Conservation (phyloP, 1,284 basidiomycete genomes). For the Rhodotorula sp. region DNA sequence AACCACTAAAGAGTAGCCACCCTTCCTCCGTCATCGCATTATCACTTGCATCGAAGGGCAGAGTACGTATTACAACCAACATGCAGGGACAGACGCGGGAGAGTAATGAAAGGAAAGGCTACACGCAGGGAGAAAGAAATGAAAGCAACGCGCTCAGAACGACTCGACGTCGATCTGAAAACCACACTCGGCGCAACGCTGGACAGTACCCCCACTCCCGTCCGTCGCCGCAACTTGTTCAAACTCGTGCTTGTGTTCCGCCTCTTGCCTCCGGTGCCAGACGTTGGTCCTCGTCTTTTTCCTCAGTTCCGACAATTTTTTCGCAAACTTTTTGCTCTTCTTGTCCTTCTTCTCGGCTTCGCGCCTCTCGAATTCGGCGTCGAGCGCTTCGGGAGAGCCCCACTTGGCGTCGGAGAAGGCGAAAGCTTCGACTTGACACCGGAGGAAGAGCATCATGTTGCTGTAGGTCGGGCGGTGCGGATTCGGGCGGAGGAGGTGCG, state of each 20-base stretch:
- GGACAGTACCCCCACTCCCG: slow-evolving; percentile 59
- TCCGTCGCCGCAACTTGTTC: slow-evolving; percentile 53
- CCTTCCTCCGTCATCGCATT: no score
- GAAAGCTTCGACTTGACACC: slow-evolving; percentile 91
- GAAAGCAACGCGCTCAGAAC: slow-evolving; percentile 53
- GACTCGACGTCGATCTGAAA: slow-evolving; percentile 83
- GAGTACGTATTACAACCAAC: not conserved
- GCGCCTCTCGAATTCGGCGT: slow-evolving; percentile 80
- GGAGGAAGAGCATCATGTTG: slow-evolving; percentile 99
- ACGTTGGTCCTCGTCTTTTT: slow-evolving; percentile 81
- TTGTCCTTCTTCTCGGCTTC: slow-evolving; percentile 81
- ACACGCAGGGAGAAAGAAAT: not conserved
- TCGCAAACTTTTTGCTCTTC: slow-evolving; percentile 89
- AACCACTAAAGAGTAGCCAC: no score
- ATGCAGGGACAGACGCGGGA: not conserved
- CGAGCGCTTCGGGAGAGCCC: slow-evolving; percentile 88
- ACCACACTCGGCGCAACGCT: slow-evolving; percentile 80
- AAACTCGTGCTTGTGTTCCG: slow-evolving; percentile 81
- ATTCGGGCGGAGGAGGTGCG: slow-evolving; percentile 92
- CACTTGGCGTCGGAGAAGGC: slow-evolving; percentile 86
- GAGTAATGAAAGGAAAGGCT: not conserved
- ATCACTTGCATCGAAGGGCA: no score
- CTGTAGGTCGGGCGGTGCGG: slow-evolving; percentile 95
- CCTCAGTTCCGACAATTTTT: slow-evolving; percentile 74
- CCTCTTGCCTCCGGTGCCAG: slow-evolving; percentile 81